phyloP scores from a whole-genome alignment of 257 asterid genomes.

The Jacaranda copaia region DNA sequence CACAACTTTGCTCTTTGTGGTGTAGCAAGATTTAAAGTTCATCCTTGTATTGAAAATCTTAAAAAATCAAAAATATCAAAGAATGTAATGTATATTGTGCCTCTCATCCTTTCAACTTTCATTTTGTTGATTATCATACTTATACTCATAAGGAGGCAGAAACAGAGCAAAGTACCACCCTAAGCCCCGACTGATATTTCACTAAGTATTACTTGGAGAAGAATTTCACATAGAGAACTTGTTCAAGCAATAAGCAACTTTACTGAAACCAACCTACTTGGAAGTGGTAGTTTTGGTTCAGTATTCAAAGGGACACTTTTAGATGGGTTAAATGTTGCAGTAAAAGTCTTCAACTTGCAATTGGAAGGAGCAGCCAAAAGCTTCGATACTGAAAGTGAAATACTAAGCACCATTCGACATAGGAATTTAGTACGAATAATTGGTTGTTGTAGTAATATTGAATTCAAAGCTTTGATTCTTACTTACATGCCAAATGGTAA shows the following conservation, averaged over 20 bases:
- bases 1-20: no score
- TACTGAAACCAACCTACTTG: no score
- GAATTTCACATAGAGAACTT: conserved; percentile 44
- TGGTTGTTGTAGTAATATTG: background rate
- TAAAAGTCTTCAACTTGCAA: conserved; percentile 42
- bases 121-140: background rate
- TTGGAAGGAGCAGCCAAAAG: conserved; percentile 36
- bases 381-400: conserved; percentile 41
- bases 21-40: no score
- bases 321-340: conserved; percentile 36
- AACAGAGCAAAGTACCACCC: background rate
- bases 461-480: conserved; percentile 40
- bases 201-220: conserved; percentile 27
- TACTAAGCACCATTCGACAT: conserved; percentile 40
- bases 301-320: no score
- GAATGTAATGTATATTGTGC: no score
- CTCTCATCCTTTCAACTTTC: no score
- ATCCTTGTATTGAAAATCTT: no score
- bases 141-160: conserved; percentile 24
- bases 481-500: conserved; percentile 41
- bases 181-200: background rate
- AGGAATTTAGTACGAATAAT: conserved; percentile 27
- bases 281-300: no score
- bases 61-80: no score
- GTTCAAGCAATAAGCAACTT: no score